Evolutionary conservation across 225 moss, liverwort and hornwort species (phyloP).

Genomic region (Sphagnum contortum): DNA sequence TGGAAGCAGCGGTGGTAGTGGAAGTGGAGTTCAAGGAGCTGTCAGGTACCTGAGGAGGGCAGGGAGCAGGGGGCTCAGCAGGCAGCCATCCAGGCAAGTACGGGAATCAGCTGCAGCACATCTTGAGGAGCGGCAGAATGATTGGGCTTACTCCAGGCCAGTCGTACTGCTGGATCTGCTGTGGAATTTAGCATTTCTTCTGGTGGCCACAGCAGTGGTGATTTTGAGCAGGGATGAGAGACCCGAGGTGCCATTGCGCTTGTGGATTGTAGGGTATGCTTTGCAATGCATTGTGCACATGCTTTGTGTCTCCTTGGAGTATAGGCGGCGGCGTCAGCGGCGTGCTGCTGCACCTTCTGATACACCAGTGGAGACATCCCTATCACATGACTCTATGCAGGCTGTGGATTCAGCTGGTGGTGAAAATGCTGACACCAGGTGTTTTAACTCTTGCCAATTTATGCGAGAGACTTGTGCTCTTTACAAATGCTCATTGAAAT

Average conservation of each 20-base stretch:
- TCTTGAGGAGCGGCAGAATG: constrained; percentile 95
- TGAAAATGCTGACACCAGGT: constrained; percentile 36
- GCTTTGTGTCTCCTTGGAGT: constrained; percentile 96
- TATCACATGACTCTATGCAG: constrained; percentile 28
- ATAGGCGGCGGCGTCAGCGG: constrained; percentile 51
- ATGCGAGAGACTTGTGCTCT: constrained; percentile 36
- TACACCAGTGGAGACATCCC: constrained; percentile 13
- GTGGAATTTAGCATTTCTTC: constrained; percentile 95
- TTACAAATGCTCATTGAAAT: too few species aligned
- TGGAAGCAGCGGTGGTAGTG: constrained; percentile 27
- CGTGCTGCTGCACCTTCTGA: constrained; percentile 3
- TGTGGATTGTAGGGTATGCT: constrained; percentile 90
- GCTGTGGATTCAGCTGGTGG: constrained; percentile 60
- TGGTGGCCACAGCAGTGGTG: constrained; percentile 63
- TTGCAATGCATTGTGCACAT: constrained; percentile 93
- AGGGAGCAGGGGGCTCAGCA: constrained; percentile 88
- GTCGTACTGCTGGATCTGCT: constrained; percentile 96
- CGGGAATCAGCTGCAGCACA: constrained; percentile 97
- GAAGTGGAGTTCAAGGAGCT: constrained; percentile 74
- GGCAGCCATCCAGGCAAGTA: constrained; percentile 97
- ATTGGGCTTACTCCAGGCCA: constrained; percentile 97
- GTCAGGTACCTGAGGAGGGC: constrained; percentile 90
- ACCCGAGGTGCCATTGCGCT: constrained; percentile 46
- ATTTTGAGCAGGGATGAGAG: constrained; percentile 59
- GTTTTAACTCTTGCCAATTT: too few species aligned